Conservation (phyloP, 257 asterid genomes). For the Solanum commersonii region DNA sequence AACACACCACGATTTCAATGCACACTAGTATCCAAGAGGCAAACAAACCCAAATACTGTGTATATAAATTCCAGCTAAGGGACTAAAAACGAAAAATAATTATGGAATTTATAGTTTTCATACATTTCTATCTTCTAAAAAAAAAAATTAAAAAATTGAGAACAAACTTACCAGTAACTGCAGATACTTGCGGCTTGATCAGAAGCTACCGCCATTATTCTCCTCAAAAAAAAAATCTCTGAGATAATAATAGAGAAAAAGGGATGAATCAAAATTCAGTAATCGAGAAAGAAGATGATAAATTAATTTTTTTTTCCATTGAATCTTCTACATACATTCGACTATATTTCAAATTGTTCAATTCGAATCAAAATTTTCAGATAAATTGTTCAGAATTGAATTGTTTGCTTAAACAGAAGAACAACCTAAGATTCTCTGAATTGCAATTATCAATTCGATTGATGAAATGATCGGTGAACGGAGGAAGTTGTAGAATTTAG, state of each 20-base stretch:
- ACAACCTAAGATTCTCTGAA: not conserved
- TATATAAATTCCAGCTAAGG: not conserved
- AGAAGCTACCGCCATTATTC: conserved; percentile 50
- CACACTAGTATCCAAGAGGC: not conserved
- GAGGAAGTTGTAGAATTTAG: not conserved
- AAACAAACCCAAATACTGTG: not conserved
- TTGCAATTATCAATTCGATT: not conserved
- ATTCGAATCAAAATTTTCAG: not conserved
- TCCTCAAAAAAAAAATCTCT: not conserved
- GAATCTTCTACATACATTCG: not conserved
- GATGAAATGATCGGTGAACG: not conserved
- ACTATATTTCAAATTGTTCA: not conserved
- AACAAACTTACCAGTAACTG: conserved; percentile 48
- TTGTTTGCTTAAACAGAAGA: not conserved
- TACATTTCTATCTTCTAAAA: not conserved
- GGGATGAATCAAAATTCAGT: not conserved
- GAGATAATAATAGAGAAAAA: not conserved
- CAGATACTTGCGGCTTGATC: conserved; percentile 66
- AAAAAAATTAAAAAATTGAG: not conserved
- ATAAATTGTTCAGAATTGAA: not conserved
- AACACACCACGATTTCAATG: not conserved
- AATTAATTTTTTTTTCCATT: not conserved
- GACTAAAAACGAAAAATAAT: not conserved
- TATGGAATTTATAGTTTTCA: not conserved
- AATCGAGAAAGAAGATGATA: not conserved